phyloP scores from a whole-genome alignment of 352 stramenopile genomes.

The Globisporangium nunn region DNA sequence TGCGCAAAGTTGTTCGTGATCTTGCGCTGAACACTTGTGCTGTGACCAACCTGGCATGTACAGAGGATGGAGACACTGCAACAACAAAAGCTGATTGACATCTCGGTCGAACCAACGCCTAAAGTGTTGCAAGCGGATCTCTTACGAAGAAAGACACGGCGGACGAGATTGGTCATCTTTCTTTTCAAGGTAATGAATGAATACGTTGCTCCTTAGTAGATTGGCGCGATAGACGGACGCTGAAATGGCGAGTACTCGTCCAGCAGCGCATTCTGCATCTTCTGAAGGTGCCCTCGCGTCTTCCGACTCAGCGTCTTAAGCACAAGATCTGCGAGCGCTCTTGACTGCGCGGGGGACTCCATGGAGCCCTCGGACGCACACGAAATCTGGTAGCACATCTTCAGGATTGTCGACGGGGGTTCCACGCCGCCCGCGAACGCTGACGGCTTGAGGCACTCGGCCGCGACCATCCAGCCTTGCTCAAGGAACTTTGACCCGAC shows the following conservation, averaged over 20 bases:
- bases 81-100: too few relatives aligned
- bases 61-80: too few relatives aligned
- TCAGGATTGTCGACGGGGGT: background rate
- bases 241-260: slow-evolving; percentile 2
- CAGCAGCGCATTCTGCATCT: slow-evolving; percentile 4
- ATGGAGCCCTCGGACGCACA: background rate
- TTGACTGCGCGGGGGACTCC: background rate
- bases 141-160: too few relatives aligned
- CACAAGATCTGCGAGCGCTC: slow-evolving; percentile 1
- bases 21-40: too few relatives aligned
- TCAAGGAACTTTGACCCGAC: background rate
- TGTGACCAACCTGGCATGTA: too few relatives aligned
- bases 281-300: slow-evolving; percentile 6
- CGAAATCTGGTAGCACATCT: slow-evolving; percentile 10
- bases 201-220: too few relatives aligned
- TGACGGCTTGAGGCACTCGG: background rate
- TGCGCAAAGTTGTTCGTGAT: too few relatives aligned
- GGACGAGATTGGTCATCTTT: too few relatives aligned
- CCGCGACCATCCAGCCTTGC: slow-evolving; percentile 3
- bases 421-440: background rate
- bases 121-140: too few relatives aligned
- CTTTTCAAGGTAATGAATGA: too few relatives aligned
- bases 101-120: too few relatives aligned
- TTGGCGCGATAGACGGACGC: background rate
- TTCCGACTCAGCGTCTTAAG: slow-evolving; percentile 1